phyloP scores from a whole-genome alignment of 108 stramenopile species.

The Fistulifera pelliculosa region DNA sequence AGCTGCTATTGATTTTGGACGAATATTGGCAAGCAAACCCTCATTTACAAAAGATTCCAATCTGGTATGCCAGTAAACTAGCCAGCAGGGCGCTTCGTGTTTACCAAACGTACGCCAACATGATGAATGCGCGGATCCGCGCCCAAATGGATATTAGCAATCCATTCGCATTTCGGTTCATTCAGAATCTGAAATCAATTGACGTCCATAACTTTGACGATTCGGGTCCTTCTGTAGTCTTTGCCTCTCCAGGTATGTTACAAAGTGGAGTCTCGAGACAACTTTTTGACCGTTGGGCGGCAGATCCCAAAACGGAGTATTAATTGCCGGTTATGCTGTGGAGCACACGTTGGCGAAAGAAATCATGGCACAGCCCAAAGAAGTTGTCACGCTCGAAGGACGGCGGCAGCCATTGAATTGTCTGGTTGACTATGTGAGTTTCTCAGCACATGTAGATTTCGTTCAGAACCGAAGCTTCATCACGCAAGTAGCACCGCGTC shows the following conservation, averaged over 20 bases:
- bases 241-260: conserved; percentile 98
- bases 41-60: conserved; percentile 88
- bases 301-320: conserved; percentile 92
- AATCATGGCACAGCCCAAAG: conserved; percentile 89
- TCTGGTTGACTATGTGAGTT: conserved; percentile 91
- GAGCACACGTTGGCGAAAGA: conserved; percentile 98
- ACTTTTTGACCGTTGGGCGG: conserved; percentile 96
- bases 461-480: conserved; percentile 93
- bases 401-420: conserved; percentile 85
- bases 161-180: conserved; percentile 85
- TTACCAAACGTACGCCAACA: conserved; percentile 97
- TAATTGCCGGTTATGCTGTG: conserved; percentile 98
- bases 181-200: conserved; percentile 83
- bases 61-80: conserved; percentile 92
- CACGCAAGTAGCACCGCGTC: conserved; percentile 72
- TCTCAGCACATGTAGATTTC: conserved; percentile 98
- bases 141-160: conserved; percentile 91
- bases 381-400: conserved; percentile 92
- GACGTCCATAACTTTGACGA: conserved; percentile 91
- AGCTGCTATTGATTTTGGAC: conserved; percentile 94
- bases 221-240: conserved; percentile 90
- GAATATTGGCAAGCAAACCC: conserved; percentile 97
- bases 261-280: conserved; percentile 92
- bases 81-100: conserved; percentile 90
- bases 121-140: conserved; percentile 95